These are phyloP conservation scores for Metschnikowia colocasiae DNA, from an alignment of 805 yeast species.

Conservation along the genomic window DNA sequence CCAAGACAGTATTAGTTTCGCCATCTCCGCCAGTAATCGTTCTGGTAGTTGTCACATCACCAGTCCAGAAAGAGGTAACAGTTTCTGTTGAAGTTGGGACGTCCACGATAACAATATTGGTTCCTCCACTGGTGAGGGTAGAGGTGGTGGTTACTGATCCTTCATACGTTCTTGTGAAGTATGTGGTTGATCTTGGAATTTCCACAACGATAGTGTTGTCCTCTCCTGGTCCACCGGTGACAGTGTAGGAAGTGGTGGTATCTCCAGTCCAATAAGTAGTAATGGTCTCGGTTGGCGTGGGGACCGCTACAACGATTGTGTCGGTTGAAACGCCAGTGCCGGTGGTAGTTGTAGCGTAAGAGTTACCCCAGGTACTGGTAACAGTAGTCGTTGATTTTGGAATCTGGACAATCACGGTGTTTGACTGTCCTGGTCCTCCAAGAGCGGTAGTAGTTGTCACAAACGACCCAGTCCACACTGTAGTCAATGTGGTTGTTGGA, in stretches of 20 bases:
- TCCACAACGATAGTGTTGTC: constrained; percentile 9
- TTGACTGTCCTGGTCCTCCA: constrained; percentile 10
- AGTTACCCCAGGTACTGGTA: constrained; percentile 5
- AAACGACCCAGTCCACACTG: constrained; percentile 9
- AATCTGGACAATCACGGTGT: constrained; percentile 13
- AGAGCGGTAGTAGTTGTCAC: constrained; percentile 5
- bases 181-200: no score
- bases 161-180: no score
- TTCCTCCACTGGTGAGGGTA: no score
- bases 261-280: constrained; percentile 7
- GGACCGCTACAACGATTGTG: constrained; percentile 9
- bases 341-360: constrained; percentile 6
- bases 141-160: no score
- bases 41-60: no score
- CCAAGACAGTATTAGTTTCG: no score
- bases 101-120: no score
- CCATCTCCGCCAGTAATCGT: no score
- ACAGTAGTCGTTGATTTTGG: no score
- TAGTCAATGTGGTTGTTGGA: constrained; percentile 7
- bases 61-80: no score
- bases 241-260: not conserved
- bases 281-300: constrained; percentile 9
- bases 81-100: no score
- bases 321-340: constrained; percentile 1
- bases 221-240: constrained; percentile 6